Percentiles rank a stretch among this genome's conserved stretches.
Conservation (phyloP, 2,329 filamentous ascomycete species). For the Lachnellula hyalina region DNA sequence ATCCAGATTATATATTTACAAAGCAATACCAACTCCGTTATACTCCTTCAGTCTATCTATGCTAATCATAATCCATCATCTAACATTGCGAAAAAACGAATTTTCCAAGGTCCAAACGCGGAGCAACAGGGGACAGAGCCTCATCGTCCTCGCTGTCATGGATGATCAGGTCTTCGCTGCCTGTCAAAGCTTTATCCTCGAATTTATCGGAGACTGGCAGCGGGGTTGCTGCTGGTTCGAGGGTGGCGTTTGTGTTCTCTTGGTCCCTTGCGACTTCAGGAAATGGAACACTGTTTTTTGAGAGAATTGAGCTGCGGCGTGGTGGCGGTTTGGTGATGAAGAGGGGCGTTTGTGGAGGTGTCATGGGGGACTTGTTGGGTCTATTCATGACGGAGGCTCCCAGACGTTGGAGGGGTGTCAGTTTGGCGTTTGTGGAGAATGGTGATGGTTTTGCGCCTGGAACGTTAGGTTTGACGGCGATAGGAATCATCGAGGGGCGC, state of each 20-base stretch:
- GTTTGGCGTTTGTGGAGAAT: constrained; percentile 2
- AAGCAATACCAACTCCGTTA: too few species aligned
- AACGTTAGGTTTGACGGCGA: constrained; percentile 21
- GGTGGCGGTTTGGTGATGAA: constrained; percentile 3
- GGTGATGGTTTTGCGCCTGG: constrained; percentile 8
- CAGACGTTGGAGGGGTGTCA: constrained; percentile 31
- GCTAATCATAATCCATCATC: too few species aligned
- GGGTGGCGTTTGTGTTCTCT: background rate
- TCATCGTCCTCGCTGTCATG: constrained; percentile 43
- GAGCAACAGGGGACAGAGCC: constrained; percentile 14
- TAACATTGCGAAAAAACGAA: constrained; percentile 14
- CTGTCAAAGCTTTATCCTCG: constrained; percentile 26
- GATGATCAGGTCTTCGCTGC: constrained; percentile 48
- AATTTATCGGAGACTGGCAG: constrained; percentile 25
- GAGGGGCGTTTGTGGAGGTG: constrained; percentile 25
- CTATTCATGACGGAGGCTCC: constrained; percentile 24
- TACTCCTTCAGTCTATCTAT: too few species aligned
- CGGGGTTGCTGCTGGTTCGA: constrained; percentile 35
- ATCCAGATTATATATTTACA: too few species aligned
- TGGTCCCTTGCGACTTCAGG: constrained; percentile 19
- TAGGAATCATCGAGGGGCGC: constrained; percentile 26
- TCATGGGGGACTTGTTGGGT: constrained; percentile 17
- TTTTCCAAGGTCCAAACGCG: constrained; percentile 11
- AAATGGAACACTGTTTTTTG: constrained; percentile 21
- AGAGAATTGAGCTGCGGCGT: constrained; percentile 10